Evolutionary conservation across 2,329 filamentous ascomycete species (phyloP).

Genomic region (Fusarium heterosporum): DNA sequence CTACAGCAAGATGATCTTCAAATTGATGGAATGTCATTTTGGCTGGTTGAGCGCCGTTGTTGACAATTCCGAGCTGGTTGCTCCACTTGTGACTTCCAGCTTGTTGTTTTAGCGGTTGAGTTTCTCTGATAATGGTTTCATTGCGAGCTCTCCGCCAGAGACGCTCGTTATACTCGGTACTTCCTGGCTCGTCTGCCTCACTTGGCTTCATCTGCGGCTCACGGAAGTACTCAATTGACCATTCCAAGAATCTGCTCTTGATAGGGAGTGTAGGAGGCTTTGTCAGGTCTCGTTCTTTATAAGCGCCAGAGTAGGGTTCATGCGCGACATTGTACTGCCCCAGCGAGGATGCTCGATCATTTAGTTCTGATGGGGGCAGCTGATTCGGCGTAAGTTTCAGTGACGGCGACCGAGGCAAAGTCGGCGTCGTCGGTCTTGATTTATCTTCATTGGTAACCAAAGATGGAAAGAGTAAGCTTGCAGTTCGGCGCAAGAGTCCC

Average conservation of each 20-base stretch:
- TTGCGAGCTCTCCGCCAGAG: constrained; percentile 94
- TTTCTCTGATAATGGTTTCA: constrained; percentile 90
- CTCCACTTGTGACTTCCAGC: constrained; percentile 91
- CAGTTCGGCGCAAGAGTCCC: constrained; percentile 71
- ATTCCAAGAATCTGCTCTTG: constrained; percentile 87
- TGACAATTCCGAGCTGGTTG: constrained; percentile 82
- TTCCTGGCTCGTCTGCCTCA: constrained; percentile 95
- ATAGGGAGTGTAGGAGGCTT: constrained; percentile 77
- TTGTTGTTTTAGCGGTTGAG: constrained; percentile 91
- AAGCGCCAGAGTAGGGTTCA: constrained; percentile 83
- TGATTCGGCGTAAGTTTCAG: constrained; percentile 57
- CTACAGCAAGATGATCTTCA: constrained; percentile 93
- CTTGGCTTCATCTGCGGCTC: constrained; percentile 98
- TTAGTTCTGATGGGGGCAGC: constrained; percentile 75
- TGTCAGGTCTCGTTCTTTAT: constrained; percentile 70
- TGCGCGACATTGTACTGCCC: constrained; percentile 81
- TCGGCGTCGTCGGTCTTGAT: constrained; percentile 49
- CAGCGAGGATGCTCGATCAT: constrained; percentile 69
- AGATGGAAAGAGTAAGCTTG: constrained; percentile 71
- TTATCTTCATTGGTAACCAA: constrained; percentile 65
- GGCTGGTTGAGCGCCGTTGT: constrained; percentile 88
- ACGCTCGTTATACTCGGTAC: constrained; percentile 94
- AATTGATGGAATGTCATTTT: constrained; percentile 99
- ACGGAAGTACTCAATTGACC: constrained; percentile 97
- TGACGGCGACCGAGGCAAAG: constrained; percentile 49